Conservation (phyloP, 139 green algal genomes). For the Chlamydomonas schloesseri region DNA sequence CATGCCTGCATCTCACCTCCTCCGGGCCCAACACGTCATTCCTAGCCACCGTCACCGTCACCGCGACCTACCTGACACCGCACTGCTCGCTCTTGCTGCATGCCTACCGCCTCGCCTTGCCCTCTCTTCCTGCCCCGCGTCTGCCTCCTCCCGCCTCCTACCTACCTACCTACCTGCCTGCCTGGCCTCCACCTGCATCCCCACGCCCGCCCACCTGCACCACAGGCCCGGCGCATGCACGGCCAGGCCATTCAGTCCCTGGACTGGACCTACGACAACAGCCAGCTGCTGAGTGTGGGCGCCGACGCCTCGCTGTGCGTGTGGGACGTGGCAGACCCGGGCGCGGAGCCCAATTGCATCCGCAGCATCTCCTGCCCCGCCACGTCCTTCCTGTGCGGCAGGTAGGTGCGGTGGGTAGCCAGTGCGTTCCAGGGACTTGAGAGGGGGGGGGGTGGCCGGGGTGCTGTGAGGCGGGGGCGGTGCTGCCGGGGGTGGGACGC, state of each 20-base stretch:
- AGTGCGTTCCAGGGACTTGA: too few relatives aligned
- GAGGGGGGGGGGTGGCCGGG: too few relatives aligned
- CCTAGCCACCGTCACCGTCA: too few relatives aligned
- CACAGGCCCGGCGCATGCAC: constrained; percentile 44
- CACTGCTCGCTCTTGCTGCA: neutral
- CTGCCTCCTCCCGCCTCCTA: neutral
- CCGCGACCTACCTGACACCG: too few relatives aligned
- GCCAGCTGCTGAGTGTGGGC: constrained; percentile 46
- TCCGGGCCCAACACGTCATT: too few relatives aligned
- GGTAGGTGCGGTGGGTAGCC: too few relatives aligned
- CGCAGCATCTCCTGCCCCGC: constrained; percentile 6
- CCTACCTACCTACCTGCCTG: neutral
- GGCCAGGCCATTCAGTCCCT: neutral
- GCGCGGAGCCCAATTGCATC: neutral
- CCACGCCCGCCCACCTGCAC: neutral
- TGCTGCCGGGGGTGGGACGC: too few relatives aligned
- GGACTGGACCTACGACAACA: constrained; percentile 62
- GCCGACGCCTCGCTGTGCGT: constrained; percentile 43
- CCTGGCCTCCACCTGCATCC: too few relatives aligned
- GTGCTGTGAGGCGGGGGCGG: too few relatives aligned
- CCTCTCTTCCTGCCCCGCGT: too few relatives aligned
- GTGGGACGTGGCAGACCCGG: constrained; percentile 33
- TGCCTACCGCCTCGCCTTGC: too few relatives aligned
- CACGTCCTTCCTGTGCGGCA: constrained; percentile 30
- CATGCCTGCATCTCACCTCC: too few relatives aligned